Evolutionary conservation across 2,329 filamentous ascomycete genomes (phyloP), one percentile per base, ranked within the genome.

Genomic region (Phialophora tarda): DNA sequence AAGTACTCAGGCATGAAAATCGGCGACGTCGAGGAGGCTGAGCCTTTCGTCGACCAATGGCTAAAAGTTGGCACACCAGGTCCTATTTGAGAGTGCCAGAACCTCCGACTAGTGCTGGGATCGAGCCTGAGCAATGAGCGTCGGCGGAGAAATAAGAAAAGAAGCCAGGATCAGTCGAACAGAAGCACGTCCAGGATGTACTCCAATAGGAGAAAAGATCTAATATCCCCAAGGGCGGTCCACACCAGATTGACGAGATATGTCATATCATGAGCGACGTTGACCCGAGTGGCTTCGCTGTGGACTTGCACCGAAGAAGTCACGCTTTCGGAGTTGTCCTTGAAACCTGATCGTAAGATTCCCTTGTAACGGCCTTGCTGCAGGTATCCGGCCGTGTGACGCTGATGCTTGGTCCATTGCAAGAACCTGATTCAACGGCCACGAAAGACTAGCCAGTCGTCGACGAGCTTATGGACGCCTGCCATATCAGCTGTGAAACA

Each of bases 291-390:
- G 44, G 58, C 47, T 60, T 59, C 62, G 44, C 59, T 61, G 32
- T 32, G 44, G 50, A 61, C 24, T 54, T 59, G 51, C 41, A 62
- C 59, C 51, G 54, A 47, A 55, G 65, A 70, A 62, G 68, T 66
- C 63, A 60, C 67, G 47, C 63, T 64, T 66, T 56, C 60, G 57
- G 59, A 67, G 34, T 60, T 64, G 65, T 64, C 66, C 66, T 62
- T 70, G 68, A 69, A 70, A 70, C 66, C 59, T 65, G 59, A 58
- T 64, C 59, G 64, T 67, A 69, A 70, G 62, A 69, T 70, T 70
- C 66, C 58, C 63, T 68, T 70, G 68, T 69, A 65, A 70, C 68
- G 63, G 65, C 60, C 65, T 56, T 62, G 53, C 63, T 70, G 68
- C 68, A 62, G 61, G 59, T 30, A 47, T 66, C 68, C 68, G 68